phyloP scores from a whole-genome alignment of 2,329 filamentous ascomycete genomes.

The Colletotrichum simmondsii region DNA sequence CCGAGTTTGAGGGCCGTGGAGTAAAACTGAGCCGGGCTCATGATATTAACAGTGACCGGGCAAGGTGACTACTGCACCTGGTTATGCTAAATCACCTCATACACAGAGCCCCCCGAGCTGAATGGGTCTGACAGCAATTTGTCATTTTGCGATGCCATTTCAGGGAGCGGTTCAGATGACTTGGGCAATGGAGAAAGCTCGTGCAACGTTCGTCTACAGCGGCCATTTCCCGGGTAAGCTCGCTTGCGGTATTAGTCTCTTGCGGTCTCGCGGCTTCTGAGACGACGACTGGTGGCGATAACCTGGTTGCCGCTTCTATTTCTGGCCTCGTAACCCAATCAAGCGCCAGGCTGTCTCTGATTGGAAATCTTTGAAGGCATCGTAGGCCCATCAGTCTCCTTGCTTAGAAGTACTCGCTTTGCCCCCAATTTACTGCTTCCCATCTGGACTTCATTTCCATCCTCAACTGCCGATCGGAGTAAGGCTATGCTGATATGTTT shows the following conservation, averaged over 20 bases:
- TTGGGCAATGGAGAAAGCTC: neutral
- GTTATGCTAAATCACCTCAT: neutral
- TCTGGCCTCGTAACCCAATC: neutral
- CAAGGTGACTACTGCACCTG: neutral
- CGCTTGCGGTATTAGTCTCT: neutral
- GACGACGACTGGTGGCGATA: neutral
- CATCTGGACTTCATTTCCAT: constrained; percentile 6
- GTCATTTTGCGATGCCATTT: neutral
- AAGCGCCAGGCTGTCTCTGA: neutral
- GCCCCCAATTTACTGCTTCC: neutral
- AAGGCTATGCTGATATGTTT: neutral
- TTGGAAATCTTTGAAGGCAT: neutral
- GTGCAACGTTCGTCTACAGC: neutral
- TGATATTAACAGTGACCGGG: too few species aligned
- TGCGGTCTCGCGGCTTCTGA: neutral
- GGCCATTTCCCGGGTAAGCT: constrained; percentile 2
- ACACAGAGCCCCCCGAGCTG: neutral
- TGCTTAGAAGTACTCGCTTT: neutral
- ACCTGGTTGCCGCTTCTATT: neutral
- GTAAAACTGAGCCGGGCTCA: neutral
- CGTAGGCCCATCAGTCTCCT: neutral
- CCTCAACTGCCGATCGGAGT: neutral
- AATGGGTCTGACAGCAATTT: neutral
- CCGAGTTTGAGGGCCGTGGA: neutral
- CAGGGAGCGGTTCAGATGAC: constrained; percentile 16